Conservation (phyloP, 441 rosid species). For the Sinapis alba region DNA sequence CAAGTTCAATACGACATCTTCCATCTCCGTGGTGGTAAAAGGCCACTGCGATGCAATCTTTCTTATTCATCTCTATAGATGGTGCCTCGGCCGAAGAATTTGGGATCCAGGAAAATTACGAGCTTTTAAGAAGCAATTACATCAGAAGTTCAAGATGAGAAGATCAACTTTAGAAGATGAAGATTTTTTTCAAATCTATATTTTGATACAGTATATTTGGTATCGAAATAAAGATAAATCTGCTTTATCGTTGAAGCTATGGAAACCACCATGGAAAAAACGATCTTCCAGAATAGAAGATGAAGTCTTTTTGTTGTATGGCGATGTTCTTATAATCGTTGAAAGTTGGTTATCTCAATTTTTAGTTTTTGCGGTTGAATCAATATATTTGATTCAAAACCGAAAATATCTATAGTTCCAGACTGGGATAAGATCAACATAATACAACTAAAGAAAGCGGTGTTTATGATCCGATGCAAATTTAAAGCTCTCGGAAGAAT, state of each 20-base stretch:
- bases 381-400: not conserved
- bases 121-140: not conserved
- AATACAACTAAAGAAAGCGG: not conserved
- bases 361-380: not conserved
- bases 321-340: not conserved
- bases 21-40: not conserved
- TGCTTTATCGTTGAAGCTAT: not conserved
- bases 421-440: not conserved
- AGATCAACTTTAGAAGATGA: not conserved
- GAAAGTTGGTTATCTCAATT: not conserved
- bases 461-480: not conserved
- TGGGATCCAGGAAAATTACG: not conserved
- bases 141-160: not conserved
- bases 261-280: not conserved
- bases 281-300: not conserved
- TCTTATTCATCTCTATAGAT: not conserved
- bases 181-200: not conserved
- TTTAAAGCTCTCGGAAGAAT: not conserved
- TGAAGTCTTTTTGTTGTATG: not conserved
- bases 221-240: not conserved
- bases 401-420: not conserved
- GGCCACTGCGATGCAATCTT: not conserved
- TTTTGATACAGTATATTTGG: not conserved
- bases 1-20: not conserved
- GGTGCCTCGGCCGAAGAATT: not conserved